Conservation (phyloP, 2,329 filamentous ascomycete species). For the Metarhizium anisopliae region DNA sequence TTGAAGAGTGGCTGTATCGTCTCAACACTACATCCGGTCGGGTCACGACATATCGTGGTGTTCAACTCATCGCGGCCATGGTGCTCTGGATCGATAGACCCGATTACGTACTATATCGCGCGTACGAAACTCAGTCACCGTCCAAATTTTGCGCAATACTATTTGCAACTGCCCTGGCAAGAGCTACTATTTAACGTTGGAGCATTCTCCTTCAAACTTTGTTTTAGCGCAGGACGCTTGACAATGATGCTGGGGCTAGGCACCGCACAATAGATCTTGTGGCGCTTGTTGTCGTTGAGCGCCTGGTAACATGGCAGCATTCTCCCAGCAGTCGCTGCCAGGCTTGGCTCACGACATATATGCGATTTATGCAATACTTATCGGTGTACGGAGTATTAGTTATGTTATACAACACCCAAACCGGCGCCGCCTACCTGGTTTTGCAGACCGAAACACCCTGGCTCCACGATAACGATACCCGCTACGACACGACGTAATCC, state of each 20-base stretch:
- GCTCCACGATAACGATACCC: neutral
- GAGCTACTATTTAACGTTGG: neutral
- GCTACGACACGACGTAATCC: neutral
- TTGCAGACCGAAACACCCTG: neutral
- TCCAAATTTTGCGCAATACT: neutral
- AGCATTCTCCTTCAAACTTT: neutral
- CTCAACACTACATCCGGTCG: neutral
- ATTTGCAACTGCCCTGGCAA: neutral
- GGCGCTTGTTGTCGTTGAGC: no score
- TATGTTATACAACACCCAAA: no score
- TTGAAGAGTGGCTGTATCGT: neutral
- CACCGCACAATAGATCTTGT: no score
- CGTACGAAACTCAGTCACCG: no score
- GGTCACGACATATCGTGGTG: neutral
- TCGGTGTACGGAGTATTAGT: neutral
- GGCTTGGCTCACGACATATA: neutral
- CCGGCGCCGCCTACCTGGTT: neutral
- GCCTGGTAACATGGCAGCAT: no score
- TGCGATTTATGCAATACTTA: neutral
- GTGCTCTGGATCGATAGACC: neutral
- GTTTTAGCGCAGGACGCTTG: neutral
- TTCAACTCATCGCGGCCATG: neutral
- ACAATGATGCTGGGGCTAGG: no score
- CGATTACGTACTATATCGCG: neutral
- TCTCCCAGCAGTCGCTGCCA: neutral